Evolutionary conservation across 192 early-diverging fungal species (phyloP).

Genomic region (Linnemannia exigua): DNA sequence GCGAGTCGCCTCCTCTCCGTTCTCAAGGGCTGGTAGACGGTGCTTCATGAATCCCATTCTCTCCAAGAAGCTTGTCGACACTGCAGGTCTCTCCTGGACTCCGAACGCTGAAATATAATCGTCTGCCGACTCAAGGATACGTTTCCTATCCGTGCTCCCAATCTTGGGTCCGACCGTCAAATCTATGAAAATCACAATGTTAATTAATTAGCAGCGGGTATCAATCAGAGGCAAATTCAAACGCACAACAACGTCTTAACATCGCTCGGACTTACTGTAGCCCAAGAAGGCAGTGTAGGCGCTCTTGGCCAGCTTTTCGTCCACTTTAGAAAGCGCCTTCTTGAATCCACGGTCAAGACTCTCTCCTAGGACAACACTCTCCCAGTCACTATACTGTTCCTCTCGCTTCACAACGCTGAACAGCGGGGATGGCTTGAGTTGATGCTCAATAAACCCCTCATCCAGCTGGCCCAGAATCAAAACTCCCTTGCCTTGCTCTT

Average conservation of each 20-base stretch:
- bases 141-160: conserved; percentile 45
- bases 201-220: background rate
- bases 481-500: conserved; percentile 33
- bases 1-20: background rate
- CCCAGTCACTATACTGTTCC: conserved; percentile 45
- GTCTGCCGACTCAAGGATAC: conserved; percentile 54
- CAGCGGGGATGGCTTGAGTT: conserved; percentile 41
- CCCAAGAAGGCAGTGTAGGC: conserved; percentile 54
- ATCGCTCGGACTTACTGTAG: conserved; percentile 34
- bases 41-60: conserved; percentile 61
- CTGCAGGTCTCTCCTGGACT: conserved; percentile 56
- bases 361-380: conserved; percentile 53
- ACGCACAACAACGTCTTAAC: background rate
- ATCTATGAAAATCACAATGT: conserved; percentile 12
- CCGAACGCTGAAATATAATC: conserved; percentile 62
- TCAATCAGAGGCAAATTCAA: background rate
- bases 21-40: conserved; percentile 9
- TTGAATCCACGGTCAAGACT: conserved; percentile 52
- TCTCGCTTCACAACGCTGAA: conserved; percentile 29
- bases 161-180: conserved; percentile 50
- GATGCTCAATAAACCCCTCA: conserved; percentile 54
- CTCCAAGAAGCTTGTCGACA: conserved; percentile 59
- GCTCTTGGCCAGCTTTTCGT: conserved; percentile 50
- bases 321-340: conserved; percentile 34
- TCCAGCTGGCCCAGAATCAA: conserved; percentile 52